Conservation (phyloP, 306 rosid genomes). For the Oemleria cerasiformis region DNA sequence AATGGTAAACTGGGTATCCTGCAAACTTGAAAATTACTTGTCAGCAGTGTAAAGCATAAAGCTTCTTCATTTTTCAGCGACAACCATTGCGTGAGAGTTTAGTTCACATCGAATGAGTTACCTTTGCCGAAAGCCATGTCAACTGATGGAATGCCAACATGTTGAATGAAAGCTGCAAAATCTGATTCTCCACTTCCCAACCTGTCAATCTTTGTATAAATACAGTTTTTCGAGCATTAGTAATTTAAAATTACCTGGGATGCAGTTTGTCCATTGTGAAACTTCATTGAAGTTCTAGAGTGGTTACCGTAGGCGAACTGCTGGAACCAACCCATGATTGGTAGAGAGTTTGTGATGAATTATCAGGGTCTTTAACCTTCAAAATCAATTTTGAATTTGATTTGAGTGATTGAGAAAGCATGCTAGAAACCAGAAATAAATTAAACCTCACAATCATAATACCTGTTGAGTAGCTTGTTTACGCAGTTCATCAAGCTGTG, state of each 20-base stretch:
- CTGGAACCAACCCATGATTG: slow-evolving; percentile 55
- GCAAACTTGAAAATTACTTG: slow-evolving; percentile 16
- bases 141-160: slow-evolving; percentile 69
- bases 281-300: not conserved
- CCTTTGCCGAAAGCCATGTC: slow-evolving; percentile 51
- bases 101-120: slow-evolving; percentile 13
- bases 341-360: slow-evolving; percentile 58
- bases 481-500: slow-evolving; percentile 71
- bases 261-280: not conserved
- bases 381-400: slow-evolving; percentile 15
- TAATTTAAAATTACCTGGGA: no score
- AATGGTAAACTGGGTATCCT: slow-evolving; percentile 66
- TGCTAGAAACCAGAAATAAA: slow-evolving; percentile 1
- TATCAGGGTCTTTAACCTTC: slow-evolving; percentile 68
- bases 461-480: slow-evolving; percentile 61
- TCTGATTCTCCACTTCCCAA: slow-evolving; percentile 72
- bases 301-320: slow-evolving; percentile 44
- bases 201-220: slow-evolving; percentile 46
- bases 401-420: not conserved
- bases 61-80: not conserved
- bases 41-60: not conserved
- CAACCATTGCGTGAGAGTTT: not conserved
- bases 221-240: not conserved
- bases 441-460: not conserved
- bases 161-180: slow-evolving; percentile 63